Conservation (phyloP, 1,139 yeast species). For the Blastobotrys arbuscula region DNA sequence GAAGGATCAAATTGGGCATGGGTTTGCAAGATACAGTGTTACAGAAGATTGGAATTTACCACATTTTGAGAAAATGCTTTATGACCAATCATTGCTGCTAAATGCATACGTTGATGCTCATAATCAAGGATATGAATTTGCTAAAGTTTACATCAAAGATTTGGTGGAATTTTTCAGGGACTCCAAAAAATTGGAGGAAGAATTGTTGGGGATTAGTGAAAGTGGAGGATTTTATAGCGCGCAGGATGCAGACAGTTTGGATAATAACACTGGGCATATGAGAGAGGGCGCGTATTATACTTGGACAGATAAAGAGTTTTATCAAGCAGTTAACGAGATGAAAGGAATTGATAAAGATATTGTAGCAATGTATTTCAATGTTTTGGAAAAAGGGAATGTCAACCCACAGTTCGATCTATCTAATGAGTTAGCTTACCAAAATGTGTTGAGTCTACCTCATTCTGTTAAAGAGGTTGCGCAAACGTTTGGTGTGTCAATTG, state of each 20-base stretch:
- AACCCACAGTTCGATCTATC: slow-evolving; percentile 33
- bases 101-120: slow-evolving; percentile 33
- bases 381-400: slow-evolving; percentile 36
- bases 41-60: slow-evolving; percentile 40
- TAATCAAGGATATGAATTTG: slow-evolving; percentile 18
- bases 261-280: slow-evolving; percentile 21
- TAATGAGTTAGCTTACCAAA: slow-evolving; percentile 30
- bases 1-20: slow-evolving; percentile 37
- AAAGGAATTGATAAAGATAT: slow-evolving; percentile 29
- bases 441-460: slow-evolving; percentile 29
- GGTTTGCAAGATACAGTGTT: slow-evolving; percentile 38
- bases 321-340: slow-evolving; percentile 26
- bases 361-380: slow-evolving; percentile 35
- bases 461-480: slow-evolving; percentile 29
- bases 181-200: too few species aligned
- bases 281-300: slow-evolving; percentile 36
- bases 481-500: slow-evolving; percentile 31
- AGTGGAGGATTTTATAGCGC: slow-evolving; percentile 31
- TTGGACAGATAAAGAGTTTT: slow-evolving; percentile 36
- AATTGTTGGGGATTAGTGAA: too few species aligned
- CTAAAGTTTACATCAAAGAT: slow-evolving; percentile 23
- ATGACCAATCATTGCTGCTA: slow-evolving; percentile 36
- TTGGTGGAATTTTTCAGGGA: slow-evolving; percentile 28
- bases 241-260: slow-evolving; percentile 34
- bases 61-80: slow-evolving; percentile 38